These are phyloP conservation scores for Ogataea corticis DNA, from an alignment of 805 yeast species.

Conservation along the genomic window DNA sequence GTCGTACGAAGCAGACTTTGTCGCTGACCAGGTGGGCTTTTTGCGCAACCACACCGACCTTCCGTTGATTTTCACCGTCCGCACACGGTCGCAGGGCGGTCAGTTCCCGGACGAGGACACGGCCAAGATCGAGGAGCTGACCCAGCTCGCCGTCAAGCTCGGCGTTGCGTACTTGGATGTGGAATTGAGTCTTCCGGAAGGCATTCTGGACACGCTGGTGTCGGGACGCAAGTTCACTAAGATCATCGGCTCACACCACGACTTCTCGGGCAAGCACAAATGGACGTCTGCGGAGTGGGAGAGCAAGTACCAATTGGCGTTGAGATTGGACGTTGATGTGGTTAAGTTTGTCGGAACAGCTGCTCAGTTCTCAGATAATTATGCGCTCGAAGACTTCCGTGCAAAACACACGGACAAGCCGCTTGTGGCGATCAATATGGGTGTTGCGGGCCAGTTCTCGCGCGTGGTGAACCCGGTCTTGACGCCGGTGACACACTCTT, in stretches of 20 bases:
- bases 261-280: slow-evolving; percentile 56
- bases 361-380: slow-evolving; percentile 60
- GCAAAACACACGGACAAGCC: slow-evolving; percentile 54
- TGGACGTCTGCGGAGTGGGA: slow-evolving; percentile 80
- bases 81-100: slow-evolving; percentile 84
- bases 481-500: slow-evolving; percentile 81
- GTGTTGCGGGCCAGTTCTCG: slow-evolving; percentile 72
- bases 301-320: slow-evolving; percentile 66
- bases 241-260: slow-evolving; percentile 83
- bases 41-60: slow-evolving; percentile 63
- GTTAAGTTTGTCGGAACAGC: slow-evolving; percentile 87
- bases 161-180: slow-evolving; percentile 84
- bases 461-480: slow-evolving; percentile 71
- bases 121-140: slow-evolving; percentile 49
- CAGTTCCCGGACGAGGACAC: slow-evolving; percentile 61
- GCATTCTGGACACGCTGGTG: slow-evolving; percentile 51
- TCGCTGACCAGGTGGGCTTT: slow-evolving; percentile 70
- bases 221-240: slow-evolving; percentile 59
- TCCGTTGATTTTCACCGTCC: slow-evolving; percentile 80
- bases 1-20: slow-evolving; percentile 50
- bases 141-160: slow-evolving; percentile 63
- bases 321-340: slow-evolving; percentile 63
- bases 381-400: slow-evolving; percentile 70
- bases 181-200: slow-evolving; percentile 68
- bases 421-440: slow-evolving; percentile 82